Percentiles rank a stretch among this genome's conserved stretches.
Conservation (phyloP, 208 protist genomes). For the Crithidia mellificae region DNA sequence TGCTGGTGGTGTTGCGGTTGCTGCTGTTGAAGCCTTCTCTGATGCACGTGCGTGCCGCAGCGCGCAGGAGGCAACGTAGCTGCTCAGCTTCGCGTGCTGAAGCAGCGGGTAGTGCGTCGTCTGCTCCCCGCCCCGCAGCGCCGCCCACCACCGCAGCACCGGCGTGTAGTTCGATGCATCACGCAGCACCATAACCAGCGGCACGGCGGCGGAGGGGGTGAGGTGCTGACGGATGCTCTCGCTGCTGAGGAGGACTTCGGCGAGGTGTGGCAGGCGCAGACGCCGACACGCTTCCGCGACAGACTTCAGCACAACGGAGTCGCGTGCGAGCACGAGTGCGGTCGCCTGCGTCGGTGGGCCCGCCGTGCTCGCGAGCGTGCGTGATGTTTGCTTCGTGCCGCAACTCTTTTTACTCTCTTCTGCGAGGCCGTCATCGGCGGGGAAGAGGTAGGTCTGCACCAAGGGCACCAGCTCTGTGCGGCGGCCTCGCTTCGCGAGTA, state of each 20-base stretch:
- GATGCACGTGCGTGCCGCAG: slow-evolving; percentile 15
- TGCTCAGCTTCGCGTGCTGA: slow-evolving; percentile 56
- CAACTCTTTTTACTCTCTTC: no score
- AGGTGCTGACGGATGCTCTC: slow-evolving; percentile 7
- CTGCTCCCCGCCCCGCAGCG: slow-evolving; percentile 5
- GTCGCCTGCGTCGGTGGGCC: slow-evolving; percentile 12
- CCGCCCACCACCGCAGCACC: slow-evolving; percentile 27
- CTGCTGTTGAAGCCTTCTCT: background rate
- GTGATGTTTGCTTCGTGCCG: no score
- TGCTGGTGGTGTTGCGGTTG: background rate
- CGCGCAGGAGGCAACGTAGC: slow-evolving; percentile 60
- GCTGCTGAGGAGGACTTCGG: slow-evolving; percentile 6
- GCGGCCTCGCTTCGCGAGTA: slow-evolving; percentile 19
- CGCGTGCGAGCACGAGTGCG: slow-evolving; percentile 8
- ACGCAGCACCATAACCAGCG: slow-evolving; percentile 32
- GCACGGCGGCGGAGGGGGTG: slow-evolving; percentile 30
- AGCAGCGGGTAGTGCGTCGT: slow-evolving; percentile 28
- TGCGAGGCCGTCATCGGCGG: no score
- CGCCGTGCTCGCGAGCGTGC: no score
- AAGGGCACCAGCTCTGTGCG: slow-evolving; percentile 2
- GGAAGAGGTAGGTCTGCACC: slow-evolving; percentile 8
- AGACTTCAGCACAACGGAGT: slow-evolving; percentile 22
- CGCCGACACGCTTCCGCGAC: slow-evolving; percentile 20
- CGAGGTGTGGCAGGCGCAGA: slow-evolving; percentile 13
- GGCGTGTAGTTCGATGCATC: slow-evolving; percentile 8